Conservation (phyloP, 2,329 filamentous ascomycete genomes). For the Hypoxylon sp. region DNA sequence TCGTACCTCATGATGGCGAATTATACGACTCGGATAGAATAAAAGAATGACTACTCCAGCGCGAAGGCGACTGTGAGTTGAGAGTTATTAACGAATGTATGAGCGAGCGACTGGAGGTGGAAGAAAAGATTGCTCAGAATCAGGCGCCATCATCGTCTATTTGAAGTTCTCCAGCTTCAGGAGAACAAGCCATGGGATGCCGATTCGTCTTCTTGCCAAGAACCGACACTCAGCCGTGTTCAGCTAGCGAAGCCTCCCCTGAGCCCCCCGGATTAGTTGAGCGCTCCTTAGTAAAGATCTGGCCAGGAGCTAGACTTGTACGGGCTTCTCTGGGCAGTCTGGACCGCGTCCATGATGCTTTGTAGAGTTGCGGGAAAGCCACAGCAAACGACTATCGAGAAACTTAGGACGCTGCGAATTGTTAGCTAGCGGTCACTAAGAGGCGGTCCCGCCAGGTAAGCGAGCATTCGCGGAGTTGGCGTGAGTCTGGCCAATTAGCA, state of each 20-base stretch:
- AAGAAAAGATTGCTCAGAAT: neutral
- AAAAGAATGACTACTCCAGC: constrained; percentile 17
- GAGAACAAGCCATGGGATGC: neutral
- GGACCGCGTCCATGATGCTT: constrained; percentile 2
- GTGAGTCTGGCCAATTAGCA: constrained; percentile 4
- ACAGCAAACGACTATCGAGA: constrained; percentile 9
- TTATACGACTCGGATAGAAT: constrained; percentile 4
- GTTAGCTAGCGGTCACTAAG: constrained; percentile 8
- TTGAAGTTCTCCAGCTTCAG: constrained; percentile 10
- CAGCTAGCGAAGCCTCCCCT: constrained; percentile 2
- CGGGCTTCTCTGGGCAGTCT: constrained; percentile 9
- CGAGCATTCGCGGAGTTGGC: constrained; percentile 13
- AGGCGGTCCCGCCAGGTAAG: neutral
- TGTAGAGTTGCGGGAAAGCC: constrained; percentile 17
- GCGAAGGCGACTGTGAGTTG: constrained; percentile 1
- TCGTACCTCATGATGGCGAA: constrained; percentile 18
- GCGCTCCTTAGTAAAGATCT: constrained; percentile 4
- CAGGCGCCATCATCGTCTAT: constrained; percentile 1
- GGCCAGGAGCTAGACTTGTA: constrained; percentile 12
- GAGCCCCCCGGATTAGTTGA: neutral
- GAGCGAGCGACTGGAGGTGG: constrained; percentile 19
- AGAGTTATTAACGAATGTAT: constrained; percentile 9
- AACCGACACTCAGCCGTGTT: neutral
- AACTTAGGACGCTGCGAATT: constrained; percentile 7
- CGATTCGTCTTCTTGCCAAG: no score